Percentiles rank a stretch among this genome's conserved stretches.
These are phyloP conservation scores for Salix exigua DNA, from an alignment of 345 rosid species.

Conservation along the genomic window DNA sequence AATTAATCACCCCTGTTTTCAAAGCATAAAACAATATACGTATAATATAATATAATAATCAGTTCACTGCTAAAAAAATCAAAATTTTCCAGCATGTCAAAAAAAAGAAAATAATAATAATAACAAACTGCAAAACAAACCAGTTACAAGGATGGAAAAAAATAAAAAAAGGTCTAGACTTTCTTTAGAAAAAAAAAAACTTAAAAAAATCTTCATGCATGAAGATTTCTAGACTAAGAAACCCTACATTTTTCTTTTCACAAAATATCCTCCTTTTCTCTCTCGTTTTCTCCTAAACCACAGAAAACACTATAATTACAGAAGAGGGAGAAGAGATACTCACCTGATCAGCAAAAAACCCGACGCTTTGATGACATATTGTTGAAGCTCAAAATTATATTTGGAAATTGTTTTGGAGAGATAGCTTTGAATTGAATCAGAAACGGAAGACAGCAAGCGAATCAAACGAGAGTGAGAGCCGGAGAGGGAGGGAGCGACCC, in stretches of 20 bases:
- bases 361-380: too few relatives aligned
- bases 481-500: too few relatives aligned
- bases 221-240: background rate
- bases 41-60: too few relatives aligned
- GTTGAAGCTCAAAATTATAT: background rate
- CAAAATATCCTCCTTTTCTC: background rate
- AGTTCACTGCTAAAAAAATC: background rate
- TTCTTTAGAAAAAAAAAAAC: background rate
- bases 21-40: too few relatives aligned
- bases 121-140: too few relatives aligned
- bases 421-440: too few relatives aligned
- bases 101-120: too few relatives aligned
- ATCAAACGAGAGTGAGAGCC: too few relatives aligned
- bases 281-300: background rate
- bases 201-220: background rate
- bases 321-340: background rate
- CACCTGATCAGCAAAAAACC: background rate
- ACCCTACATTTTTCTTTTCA: background rate
- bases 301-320: background rate
- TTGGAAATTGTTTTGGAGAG: too few relatives aligned
- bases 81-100: background rate
- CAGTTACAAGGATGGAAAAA: too few relatives aligned
- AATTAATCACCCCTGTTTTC: background rate
- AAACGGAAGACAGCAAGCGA: too few relatives aligned
- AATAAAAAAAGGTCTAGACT: background rate